These are phyloP conservation scores for Solanum bukasovii DNA, from an alignment of 257 asterid genomes.

Conservation along the genomic window DNA sequence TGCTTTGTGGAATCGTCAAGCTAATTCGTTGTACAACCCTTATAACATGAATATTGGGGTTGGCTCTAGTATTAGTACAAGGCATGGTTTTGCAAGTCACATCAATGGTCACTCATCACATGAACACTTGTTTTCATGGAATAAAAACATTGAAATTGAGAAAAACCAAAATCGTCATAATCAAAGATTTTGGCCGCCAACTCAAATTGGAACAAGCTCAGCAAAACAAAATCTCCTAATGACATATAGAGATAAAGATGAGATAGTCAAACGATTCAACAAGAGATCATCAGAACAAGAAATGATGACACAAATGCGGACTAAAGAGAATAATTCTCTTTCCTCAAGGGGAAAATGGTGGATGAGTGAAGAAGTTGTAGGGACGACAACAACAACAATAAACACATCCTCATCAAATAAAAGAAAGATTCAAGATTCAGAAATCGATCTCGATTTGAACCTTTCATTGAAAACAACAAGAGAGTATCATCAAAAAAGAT, in stretches of 20 bases:
- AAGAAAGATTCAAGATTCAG: slow-evolving; percentile 27
- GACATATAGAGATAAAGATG: not conserved
- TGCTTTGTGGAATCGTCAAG: slow-evolving; percentile 17
- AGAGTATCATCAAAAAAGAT: not conserved
- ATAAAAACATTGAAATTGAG: not conserved
- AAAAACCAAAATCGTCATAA: not conserved
- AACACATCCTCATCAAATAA: slow-evolving; percentile 4
- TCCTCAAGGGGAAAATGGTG: not conserved
- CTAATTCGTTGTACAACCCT: slow-evolving; percentile 27
- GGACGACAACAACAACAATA: not conserved
- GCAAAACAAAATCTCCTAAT: not conserved
- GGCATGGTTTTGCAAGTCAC: slow-evolving; percentile 21
- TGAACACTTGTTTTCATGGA: not conserved
- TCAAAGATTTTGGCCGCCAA: not conserved
- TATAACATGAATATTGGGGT: slow-evolving; percentile 15
- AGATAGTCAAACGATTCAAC: not conserved
- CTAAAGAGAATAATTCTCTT: not conserved
- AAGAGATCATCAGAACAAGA: not conserved
- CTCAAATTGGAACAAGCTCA: not conserved
- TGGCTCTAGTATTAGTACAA: slow-evolving; percentile 2
- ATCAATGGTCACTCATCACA: not conserved
- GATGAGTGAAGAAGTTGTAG: not conserved
- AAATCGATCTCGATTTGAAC: slow-evolving; percentile 53
- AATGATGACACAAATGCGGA: not conserved
- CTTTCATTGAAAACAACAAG: slow-evolving; percentile 36